Percentiles rank a stretch among this genome's conserved stretches.
phyloP scores from a whole-genome alignment of 2,329 filamentous ascomycete genomes.

The Curvularia eragrostidis region DNA sequence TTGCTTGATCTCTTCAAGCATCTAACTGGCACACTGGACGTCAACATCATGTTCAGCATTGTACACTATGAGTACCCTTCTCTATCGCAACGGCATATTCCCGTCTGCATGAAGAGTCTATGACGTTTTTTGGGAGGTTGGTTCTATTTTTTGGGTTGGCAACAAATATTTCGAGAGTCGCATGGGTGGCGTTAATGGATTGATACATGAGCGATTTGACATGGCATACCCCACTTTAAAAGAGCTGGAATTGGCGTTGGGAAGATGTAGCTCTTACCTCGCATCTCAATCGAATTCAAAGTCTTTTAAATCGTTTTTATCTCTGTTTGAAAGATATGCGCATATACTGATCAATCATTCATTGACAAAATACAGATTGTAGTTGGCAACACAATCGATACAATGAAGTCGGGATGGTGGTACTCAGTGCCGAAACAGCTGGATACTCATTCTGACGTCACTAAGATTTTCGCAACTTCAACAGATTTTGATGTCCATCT shows the following conservation, averaged over 20 bases:
- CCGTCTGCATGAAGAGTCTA: not conserved
- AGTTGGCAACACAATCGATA: not conserved
- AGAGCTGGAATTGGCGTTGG: not conserved
- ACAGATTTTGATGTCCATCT: not conserved
- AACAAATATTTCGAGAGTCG: not conserved
- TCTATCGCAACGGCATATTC: not conserved
- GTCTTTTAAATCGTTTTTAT: not conserved
- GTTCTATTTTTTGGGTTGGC: conserved; percentile 1
- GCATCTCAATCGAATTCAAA: conserved; percentile 10
- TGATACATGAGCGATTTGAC: not conserved
- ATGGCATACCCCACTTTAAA: conserved; percentile 15
- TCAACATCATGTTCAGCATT: not conserved
- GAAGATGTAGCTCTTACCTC: not conserved
- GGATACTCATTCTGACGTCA: not conserved
- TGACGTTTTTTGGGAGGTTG: not conserved
- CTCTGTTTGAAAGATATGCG: not conserved
- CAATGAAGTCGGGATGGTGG: not conserved
- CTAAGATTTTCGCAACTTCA: not conserved
- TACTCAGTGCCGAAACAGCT: not conserved
- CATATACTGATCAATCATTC: not conserved
- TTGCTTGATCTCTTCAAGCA: conserved; percentile 19
- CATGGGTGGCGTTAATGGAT: conserved; percentile 8
- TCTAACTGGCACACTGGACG: not conserved
- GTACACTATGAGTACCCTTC: not conserved
- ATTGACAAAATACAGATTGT: not conserved